Conservation (phyloP, 129 eudicot species). For the Flaveria ramosissima region DNA sequence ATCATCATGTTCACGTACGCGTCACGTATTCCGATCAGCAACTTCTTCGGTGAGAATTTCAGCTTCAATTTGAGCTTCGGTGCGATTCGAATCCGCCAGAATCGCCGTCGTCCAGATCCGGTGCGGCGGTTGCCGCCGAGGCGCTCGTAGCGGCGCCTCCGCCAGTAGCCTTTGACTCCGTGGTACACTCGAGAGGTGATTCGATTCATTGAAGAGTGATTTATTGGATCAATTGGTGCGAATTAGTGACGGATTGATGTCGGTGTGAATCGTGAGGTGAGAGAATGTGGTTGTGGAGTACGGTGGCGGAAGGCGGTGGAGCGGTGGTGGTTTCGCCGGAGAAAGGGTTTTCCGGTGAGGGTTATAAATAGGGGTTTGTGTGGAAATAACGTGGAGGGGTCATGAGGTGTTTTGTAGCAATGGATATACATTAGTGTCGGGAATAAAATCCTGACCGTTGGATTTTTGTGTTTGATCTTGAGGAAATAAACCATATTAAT, state of each 20-base stretch:
- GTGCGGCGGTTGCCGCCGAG: slow-evolving; percentile 36
- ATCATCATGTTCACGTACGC: slow-evolving; percentile 48
- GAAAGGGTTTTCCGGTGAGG: neutral
- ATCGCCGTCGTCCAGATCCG: slow-evolving; percentile 22
- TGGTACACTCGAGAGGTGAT: slow-evolving; percentile 50
- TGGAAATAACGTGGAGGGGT: slow-evolving; percentile 12
- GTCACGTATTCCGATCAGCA: slow-evolving; percentile 40
- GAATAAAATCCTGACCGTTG: no score
- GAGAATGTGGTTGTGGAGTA: neutral
- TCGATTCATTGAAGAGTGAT: slow-evolving; percentile 44
- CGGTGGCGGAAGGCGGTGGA: neutral
- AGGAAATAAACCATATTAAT: no score
- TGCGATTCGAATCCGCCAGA: slow-evolving; percentile 36
- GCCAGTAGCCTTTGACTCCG: slow-evolving; percentile 63
- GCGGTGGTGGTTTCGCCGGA: slow-evolving; percentile 1
- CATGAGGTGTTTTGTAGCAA: slow-evolving; percentile 9
- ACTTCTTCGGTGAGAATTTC: slow-evolving; percentile 35
- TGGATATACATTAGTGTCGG: no score
- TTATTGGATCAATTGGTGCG: neutral
- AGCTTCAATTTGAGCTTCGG: slow-evolving; percentile 39
- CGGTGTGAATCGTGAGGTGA: neutral
- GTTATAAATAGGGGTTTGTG: slow-evolving; percentile 26
- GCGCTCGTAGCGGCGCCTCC: slow-evolving; percentile 53
- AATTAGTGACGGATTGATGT: neutral
- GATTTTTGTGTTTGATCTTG: no score